A percentile compares a stretch with the other conserved stretches of the same genome.
Evolutionary conservation across 257 asterid species (phyloP).

Genomic region (Salvia rosmarinus): DNA sequence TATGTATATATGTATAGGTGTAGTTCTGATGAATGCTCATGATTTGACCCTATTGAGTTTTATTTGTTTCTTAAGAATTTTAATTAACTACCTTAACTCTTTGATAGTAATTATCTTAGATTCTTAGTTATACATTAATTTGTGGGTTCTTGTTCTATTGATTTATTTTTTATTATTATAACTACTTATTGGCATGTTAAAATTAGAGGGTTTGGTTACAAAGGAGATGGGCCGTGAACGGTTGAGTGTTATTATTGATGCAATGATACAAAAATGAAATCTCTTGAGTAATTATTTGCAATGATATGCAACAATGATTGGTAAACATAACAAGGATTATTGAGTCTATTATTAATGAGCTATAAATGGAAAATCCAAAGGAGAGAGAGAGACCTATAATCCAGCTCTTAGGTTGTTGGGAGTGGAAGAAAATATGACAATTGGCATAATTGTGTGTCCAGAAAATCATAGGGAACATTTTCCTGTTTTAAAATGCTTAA

Average conservation of each 20-base stretch:
- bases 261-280: constrained; percentile 35
- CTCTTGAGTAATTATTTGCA: constrained; percentile 18
- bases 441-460: constrained; percentile 51
- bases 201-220: neutral
- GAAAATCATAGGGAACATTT: constrained; percentile 36
- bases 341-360: constrained; percentile 5
- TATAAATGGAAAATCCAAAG: neutral
- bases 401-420: constrained; percentile 50
- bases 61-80: neutral
- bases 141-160: neutral
- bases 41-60: neutral
- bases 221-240: constrained; percentile 22
- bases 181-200: neutral
- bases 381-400: constrained; percentile 30
- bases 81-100: no score
- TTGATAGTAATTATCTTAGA: no score
- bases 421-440: constrained; percentile 56
- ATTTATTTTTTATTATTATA: no score
- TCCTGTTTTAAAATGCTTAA: constrained; percentile 36
- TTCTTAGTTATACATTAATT: no score
- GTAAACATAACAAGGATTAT: constrained; percentile 30
- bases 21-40: neutral
- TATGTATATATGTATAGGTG: neutral
- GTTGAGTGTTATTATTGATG: constrained; percentile 32
- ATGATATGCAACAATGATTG: constrained; percentile 35